Percentiles rank a stretch among this genome's conserved stretches.
These are phyloP conservation scores for Neckera pumila DNA, from an alignment of 225 moss, liverwort and hornwort species.

Conservation along the genomic window DNA sequence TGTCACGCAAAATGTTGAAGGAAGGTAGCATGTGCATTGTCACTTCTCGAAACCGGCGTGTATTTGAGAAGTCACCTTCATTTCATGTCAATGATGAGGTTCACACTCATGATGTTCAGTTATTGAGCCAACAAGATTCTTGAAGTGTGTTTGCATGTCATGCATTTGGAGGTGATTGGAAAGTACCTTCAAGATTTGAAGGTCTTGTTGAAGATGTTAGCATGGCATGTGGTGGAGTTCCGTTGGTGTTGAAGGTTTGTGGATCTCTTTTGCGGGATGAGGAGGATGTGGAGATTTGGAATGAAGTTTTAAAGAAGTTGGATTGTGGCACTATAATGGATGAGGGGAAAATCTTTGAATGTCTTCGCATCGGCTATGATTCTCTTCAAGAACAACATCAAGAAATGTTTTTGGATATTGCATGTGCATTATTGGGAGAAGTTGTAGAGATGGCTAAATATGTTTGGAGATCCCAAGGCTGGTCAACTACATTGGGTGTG, in stretches of 20 bases:
- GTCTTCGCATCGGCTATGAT: not conserved
- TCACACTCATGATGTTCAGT: not conserved
- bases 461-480: not conserved
- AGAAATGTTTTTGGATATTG: not conserved
- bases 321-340: not conserved
- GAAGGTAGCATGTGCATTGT: not conserved
- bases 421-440: not conserved
- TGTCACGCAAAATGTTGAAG: not conserved
- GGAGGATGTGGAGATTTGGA: not conserved
- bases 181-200: not conserved
- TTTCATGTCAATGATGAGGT: not conserved
- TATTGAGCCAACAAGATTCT: not conserved
- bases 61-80: not conserved
- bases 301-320: not conserved
- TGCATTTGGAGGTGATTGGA: not conserved
- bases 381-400: not conserved
- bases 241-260: not conserved
- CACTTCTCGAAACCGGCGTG: not conserved
- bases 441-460: not conserved
- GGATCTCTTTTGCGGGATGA: not conserved
- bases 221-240: not conserved
- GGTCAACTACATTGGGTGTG: not conserved
- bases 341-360: not conserved
- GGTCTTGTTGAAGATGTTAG: not conserved
- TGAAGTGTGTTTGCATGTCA: not conserved